Evolutionary conservation across 2,329 filamentous ascomycete species (phyloP).

Genomic region (Xylaria polymorpha): DNA sequence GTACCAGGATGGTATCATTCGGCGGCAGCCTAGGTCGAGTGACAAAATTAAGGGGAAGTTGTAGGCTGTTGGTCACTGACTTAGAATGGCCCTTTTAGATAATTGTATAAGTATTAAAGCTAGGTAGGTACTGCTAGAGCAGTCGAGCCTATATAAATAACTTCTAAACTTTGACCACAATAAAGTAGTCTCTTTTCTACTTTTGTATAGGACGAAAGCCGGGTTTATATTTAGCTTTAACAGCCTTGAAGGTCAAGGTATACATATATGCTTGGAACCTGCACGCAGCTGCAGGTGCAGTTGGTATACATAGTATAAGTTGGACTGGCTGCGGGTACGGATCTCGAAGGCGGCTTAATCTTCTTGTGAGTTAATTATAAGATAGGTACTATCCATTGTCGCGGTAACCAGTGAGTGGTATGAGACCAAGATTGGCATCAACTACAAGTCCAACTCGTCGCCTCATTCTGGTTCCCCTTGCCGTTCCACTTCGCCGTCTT

Average conservation of each 20-base stretch:
- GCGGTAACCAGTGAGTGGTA: background rate
- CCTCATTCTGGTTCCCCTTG: conserved; percentile 47
- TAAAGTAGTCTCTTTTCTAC: background rate
- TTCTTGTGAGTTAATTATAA: too few species aligned
- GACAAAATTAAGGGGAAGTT: conserved; percentile 18
- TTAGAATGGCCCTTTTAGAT: background rate
- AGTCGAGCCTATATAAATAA: background rate
- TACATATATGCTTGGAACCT: too few species aligned
- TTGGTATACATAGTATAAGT: too few species aligned
- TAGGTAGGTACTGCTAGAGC: background rate
- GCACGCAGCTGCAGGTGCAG: background rate
- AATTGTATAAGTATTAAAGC: background rate
- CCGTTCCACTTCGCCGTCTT: conserved; percentile 51
- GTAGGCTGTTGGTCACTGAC: background rate
- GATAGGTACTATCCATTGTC: too few species aligned
- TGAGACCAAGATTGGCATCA: conserved; percentile 21
- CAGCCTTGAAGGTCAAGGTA: too few species aligned
- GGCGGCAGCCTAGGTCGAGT: conserved; percentile 12
- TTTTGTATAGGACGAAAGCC: background rate
- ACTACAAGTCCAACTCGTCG: conserved; percentile 51
- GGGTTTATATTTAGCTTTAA: background rate
- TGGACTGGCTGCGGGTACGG: too few species aligned
- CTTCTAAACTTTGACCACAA: background rate
- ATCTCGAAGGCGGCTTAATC: too few species aligned
- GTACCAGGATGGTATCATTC: conserved; percentile 64